A percentile compares a stretch with the other conserved stretches of the same genome.
These are phyloP conservation scores for Wickerhamomyces alni DNA, from an alignment of 805 yeast genomes.

Conservation along the genomic window DNA sequence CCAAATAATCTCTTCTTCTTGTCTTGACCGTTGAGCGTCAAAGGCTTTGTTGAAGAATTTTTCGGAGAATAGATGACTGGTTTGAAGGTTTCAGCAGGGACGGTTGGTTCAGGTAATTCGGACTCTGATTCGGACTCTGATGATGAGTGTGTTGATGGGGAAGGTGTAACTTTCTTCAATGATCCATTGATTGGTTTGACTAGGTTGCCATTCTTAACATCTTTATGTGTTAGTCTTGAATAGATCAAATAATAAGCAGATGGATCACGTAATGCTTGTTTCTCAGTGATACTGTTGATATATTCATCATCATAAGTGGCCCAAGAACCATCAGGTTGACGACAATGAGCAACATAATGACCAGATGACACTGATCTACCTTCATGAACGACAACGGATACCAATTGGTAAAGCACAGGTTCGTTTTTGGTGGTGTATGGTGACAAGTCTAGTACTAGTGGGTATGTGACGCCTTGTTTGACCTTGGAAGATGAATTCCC, in stretches of 20 bases:
- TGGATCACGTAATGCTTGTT: slow-evolving; percentile 72
- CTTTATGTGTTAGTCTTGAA: slow-evolving; percentile 63
- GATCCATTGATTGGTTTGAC: background rate
- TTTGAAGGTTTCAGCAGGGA: background rate
- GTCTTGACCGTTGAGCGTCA: background rate
- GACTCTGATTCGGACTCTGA: background rate
- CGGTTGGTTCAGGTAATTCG: background rate
- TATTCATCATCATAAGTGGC: slow-evolving; percentile 92
- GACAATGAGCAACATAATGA: slow-evolving; percentile 86
- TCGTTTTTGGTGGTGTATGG: slow-evolving; percentile 44
- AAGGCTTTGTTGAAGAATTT: background rate
- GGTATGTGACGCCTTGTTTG: slow-evolving; percentile 80
- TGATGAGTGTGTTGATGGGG: background rate
- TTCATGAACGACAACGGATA: slow-evolving; percentile 86
- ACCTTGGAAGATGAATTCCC: slow-evolving; percentile 77
- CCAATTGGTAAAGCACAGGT: slow-evolving; percentile 61
- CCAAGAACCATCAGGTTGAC: slow-evolving; percentile 92
- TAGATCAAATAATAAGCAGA: slow-evolving; percentile 89
- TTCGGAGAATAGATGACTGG: too few species aligned
- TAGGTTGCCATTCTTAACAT: slow-evolving; percentile 16
- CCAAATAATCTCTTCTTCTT: background rate
- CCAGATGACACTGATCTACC: slow-evolving; percentile 92
- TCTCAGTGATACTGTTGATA: slow-evolving; percentile 65
- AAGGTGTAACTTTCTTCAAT: background rate
- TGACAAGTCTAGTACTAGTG: slow-evolving; percentile 67